Base-by-base conservation (phyloP, 2,329 filamentous ascomycete species). In the Colletotrichum sp. region DNA sequence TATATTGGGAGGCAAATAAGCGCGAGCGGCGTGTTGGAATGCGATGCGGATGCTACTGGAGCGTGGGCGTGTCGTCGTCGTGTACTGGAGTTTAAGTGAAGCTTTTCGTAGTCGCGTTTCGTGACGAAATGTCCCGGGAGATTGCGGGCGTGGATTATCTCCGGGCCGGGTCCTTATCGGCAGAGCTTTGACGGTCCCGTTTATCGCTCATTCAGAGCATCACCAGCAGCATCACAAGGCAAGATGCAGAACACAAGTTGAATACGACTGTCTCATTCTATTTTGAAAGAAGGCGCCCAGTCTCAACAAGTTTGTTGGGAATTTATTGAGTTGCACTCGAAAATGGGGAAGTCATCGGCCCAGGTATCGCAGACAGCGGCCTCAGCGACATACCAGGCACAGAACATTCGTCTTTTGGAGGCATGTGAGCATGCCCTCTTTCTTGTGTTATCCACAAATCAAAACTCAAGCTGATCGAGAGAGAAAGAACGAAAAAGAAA, bases 71-170 rank as follows among this genome's bases (percentile, higher is more conserved):
- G 70, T 68, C 59, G 36, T 68, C 59, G 36, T 71, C 61, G 71
- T 66, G 52, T 75, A 60, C 12, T 28, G 66, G 36, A 63, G 71
- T 32, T 30, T n/a, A 67, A 69, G 59, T 63, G 60, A 63, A 75
- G 71, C 66, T 71, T 75, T 69, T 13, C 9, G 39, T 25, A 30
- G 67, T 44, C 67, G 74, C 71, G 70, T 68, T 74, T 71, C 71
- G 71, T 74, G 72, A 74, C 66, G 71, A 75, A 57, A 59, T 76
- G 28, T 60, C 25, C 48, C 60, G 52, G 74, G 71, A 76, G 71
- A 76, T 76, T 75, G 74, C 60, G 74, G 74, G 71, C 72, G 60
- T 74, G 74, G 74, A 75, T 36, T 36, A 75, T 75, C 65, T 32
- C 63, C 74, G 74, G 74, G 70, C 74, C 74, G 74, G 61, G 16